Conservation (phyloP, 805 yeast species). For the Cyberlindnera meyerae region DNA sequence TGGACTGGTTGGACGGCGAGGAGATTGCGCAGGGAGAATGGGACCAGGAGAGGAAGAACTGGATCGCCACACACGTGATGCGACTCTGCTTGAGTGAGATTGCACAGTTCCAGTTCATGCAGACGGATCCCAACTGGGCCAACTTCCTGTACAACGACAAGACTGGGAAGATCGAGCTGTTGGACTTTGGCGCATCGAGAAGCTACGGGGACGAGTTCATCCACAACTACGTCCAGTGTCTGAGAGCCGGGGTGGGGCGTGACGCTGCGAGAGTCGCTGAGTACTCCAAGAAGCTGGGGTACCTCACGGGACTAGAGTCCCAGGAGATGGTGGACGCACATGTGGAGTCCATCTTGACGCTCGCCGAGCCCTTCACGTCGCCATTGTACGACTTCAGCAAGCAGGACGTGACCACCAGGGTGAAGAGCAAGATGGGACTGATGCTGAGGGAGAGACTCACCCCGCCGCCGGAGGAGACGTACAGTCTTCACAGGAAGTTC, state of each 20-base stretch:
- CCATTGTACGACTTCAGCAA: slow-evolving; percentile 59
- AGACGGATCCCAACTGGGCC: slow-evolving; percentile 99
- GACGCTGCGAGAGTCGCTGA: slow-evolving; percentile 62
- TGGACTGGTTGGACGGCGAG: slow-evolving; percentile 80
- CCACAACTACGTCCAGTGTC: slow-evolving; percentile 58
- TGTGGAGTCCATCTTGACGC: slow-evolving; percentile 79
- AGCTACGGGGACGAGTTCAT: slow-evolving; percentile 68
- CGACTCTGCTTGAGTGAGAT: slow-evolving; percentile 81
- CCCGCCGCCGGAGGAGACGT: slow-evolving; percentile 98
- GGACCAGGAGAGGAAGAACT: slow-evolving; percentile 68
- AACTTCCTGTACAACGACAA: slow-evolving; percentile 77
- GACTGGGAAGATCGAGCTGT: slow-evolving; percentile 72
- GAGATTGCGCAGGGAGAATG: slow-evolving; percentile 77
- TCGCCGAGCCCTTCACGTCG: slow-evolving; percentile 87
- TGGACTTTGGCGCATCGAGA: slow-evolving; percentile 96
- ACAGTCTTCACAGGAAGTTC: slow-evolving; percentile 90
- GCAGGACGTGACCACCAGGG: slow-evolving; percentile 93
- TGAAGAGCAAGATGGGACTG: slow-evolving; percentile 76
- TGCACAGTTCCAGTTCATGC: slow-evolving; percentile 85
- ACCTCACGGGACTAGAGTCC: slow-evolving; percentile 86
- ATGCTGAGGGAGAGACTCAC: slow-evolving; percentile 90
- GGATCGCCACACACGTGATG: slow-evolving; percentile 85
- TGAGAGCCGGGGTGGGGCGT: slow-evolving; percentile 67
- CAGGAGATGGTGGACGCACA: slow-evolving; percentile 88
- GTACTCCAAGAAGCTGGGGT: slow-evolving; percentile 73